Evolutionary conservation across 2,329 filamentous ascomycete species (phyloP).

Genomic region (Neofusicoccum sp.): DNA sequence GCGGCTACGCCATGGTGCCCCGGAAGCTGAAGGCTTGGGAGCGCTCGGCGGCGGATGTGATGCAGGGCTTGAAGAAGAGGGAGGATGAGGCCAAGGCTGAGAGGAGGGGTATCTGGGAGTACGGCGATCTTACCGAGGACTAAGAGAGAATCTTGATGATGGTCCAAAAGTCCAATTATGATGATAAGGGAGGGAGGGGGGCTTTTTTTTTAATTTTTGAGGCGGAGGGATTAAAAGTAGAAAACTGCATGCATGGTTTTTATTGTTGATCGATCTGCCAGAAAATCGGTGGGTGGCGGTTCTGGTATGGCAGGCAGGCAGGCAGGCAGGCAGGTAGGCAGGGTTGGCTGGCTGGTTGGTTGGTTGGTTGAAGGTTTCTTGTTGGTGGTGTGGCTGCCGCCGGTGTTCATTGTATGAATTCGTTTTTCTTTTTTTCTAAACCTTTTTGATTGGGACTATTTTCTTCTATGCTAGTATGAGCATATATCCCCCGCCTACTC

Average conservation of each 20-base stretch:
- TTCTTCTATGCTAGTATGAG: not conserved
- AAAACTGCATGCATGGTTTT: no score
- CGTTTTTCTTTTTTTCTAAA: not conserved
- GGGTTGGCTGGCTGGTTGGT: not conserved
- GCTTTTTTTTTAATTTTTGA: no score
- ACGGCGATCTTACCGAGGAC: conserved; percentile 85
- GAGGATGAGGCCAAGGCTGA: conserved; percentile 79
- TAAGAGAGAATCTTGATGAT: not conserved
- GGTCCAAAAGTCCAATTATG: not conserved
- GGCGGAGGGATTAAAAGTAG: no score
- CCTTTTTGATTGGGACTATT: not conserved
- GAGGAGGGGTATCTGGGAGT: conserved; percentile 94
- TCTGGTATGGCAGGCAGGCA: not conserved
- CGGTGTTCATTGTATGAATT: not conserved
- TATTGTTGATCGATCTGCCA: not conserved
- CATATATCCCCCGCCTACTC: no score
- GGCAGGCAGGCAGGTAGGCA: not conserved
- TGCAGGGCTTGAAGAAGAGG: conserved; percentile 71
- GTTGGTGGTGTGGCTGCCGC: not conserved
- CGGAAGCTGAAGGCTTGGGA: conserved; percentile 93
- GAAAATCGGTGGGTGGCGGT: no score
- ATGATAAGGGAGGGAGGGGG: not conserved
- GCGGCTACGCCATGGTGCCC: conserved; percentile 88
- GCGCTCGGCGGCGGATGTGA: conserved; percentile 70
- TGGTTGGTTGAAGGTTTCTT: not conserved